Conservation (phyloP, 805 yeast species). For the Ogataea populi-albae region DNA sequence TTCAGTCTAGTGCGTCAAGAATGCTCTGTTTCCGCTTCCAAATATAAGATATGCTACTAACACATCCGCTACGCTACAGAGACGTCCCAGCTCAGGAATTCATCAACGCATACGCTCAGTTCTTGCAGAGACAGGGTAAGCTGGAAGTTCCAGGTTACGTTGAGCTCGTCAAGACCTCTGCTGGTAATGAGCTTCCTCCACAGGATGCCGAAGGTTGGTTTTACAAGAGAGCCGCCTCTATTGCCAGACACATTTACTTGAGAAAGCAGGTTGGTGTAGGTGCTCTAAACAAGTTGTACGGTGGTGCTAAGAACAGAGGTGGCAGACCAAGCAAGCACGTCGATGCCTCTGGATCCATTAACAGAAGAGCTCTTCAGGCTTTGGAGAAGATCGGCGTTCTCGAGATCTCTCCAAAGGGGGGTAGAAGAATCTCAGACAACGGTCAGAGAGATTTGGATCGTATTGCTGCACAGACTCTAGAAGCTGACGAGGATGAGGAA, state of each 20-base stretch:
- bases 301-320: conserved; percentile 99
- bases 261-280: conserved; percentile 99
- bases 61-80: conserved; percentile 49
- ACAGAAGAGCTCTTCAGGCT: conserved; percentile 98
- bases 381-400: conserved; percentile 97
- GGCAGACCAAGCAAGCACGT: conserved; percentile 97
- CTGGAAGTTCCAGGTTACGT: conserved; percentile 99
- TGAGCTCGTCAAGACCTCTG: conserved; percentile 98
- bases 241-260: conserved; percentile 99
- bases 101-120: conserved; percentile 99
- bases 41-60: conserved; percentile 9
- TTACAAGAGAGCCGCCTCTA: conserved; percentile 99
- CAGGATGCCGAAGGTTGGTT: conserved; percentile 99
- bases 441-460: conserved; percentile 99
- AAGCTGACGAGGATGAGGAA: conserved; percentile 70
- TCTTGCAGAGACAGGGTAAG: conserved; percentile 99
- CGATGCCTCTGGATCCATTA: conserved; percentile 98
- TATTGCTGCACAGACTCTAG: conserved; percentile 98
- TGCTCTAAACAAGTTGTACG: conserved; percentile 97
- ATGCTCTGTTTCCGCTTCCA: background rate
- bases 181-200: conserved; percentile 99
- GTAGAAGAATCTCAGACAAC: conserved; percentile 98
- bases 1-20: too few relatives aligned
- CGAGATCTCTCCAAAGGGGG: conserved; percentile 96
- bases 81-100: conserved; percentile 99